Conservation (phyloP, 2,329 filamentous ascomycete species). For the Aureobasidium sp. region DNA sequence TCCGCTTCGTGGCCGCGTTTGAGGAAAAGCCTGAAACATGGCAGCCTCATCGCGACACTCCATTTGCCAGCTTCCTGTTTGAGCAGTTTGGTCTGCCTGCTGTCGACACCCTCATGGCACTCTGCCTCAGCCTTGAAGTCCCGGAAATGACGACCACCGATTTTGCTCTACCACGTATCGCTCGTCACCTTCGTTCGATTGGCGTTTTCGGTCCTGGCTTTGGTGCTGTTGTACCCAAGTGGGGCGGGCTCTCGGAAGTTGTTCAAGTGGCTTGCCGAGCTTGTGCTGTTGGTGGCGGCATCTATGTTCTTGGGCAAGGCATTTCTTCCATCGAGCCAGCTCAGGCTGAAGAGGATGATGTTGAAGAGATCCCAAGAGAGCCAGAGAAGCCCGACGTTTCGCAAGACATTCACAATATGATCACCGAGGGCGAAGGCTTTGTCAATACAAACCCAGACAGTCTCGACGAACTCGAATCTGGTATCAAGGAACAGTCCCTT, state of each 20-base stretch:
- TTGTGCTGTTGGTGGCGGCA: conserved; percentile 78
- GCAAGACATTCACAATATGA: conserved; percentile 3
- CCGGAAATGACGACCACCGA: conserved; percentile 51
- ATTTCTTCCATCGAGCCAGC: conserved; percentile 36
- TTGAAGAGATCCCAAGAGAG: conserved; percentile 9
- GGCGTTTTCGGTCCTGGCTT: conserved; percentile 84
- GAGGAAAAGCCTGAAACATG: conserved; percentile 53
- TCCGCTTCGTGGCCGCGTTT: conserved; percentile 75
- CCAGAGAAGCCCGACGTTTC: conserved; percentile 3
- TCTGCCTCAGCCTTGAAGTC: conserved; percentile 63
- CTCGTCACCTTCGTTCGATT: conserved; percentile 75
- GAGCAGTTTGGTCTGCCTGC: conserved; percentile 52
- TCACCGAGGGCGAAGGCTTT: conserved; percentile 3
- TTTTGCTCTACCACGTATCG: conserved; percentile 64
- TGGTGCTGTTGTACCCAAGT: conserved; percentile 83
- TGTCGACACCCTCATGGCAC: conserved; percentile 56
- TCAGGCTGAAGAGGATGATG: conserved; percentile 16
- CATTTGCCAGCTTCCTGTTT: conserved; percentile 52
- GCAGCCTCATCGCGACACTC: conserved; percentile 47
- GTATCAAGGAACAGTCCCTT: conserved; percentile 13
- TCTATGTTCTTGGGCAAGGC: conserved; percentile 76
- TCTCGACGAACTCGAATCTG: conserved; percentile 9
- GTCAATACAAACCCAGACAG: conserved; percentile 3
- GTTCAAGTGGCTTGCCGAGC: conserved; percentile 87
- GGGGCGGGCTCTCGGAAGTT: conserved; percentile 82